These are phyloP conservation scores for Penicillium egyptiacum DNA, from an alignment of 495 filamentous ascomycete species.

Conservation along the genomic window DNA sequence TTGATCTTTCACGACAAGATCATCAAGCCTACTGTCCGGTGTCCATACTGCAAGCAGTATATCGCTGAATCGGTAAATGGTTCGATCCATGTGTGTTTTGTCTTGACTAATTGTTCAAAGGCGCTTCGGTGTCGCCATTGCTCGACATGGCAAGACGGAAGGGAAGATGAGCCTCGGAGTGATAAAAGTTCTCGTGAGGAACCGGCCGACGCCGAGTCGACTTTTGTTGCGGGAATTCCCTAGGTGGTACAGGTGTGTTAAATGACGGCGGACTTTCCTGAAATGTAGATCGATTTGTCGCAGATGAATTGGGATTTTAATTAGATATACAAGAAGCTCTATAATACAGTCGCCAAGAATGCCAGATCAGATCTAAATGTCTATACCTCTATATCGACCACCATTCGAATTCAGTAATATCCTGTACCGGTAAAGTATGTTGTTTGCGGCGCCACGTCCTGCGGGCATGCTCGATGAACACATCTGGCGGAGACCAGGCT, in stretches of 20 bases:
- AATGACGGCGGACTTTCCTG: not conserved
- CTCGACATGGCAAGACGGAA: conserved; percentile 76
- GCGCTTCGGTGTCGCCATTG: conserved; percentile 67
- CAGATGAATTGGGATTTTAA: not conserved
- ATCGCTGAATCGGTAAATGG: conserved; percentile 62
- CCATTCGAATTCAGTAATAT: conserved; percentile 8
- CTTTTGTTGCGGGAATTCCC: not conserved
- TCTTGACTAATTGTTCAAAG: conserved; percentile 29
- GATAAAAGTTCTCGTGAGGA: not conserved
- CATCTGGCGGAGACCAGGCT: conserved; percentile 28
- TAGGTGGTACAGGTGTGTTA: not conserved
- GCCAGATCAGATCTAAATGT: not conserved
- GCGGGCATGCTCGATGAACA: conserved; percentile 19
- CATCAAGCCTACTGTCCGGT: conserved; percentile 69
- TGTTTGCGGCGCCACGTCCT: not conserved
- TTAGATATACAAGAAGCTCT: conserved; percentile 6
- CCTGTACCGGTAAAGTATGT: not conserved
- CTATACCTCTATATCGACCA: conserved; percentile 9
- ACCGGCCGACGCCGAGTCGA: not conserved
- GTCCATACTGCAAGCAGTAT: conserved; percentile 68
- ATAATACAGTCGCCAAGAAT: not conserved
- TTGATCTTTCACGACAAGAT: conserved; percentile 61
- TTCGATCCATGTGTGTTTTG: not conserved
- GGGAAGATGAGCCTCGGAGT: conserved; percentile 51
- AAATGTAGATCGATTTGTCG: not conserved